Base-by-base conservation (phyloP, 2,329 filamentous ascomycete species). In the Pseudodiploospora longispora region DNA sequence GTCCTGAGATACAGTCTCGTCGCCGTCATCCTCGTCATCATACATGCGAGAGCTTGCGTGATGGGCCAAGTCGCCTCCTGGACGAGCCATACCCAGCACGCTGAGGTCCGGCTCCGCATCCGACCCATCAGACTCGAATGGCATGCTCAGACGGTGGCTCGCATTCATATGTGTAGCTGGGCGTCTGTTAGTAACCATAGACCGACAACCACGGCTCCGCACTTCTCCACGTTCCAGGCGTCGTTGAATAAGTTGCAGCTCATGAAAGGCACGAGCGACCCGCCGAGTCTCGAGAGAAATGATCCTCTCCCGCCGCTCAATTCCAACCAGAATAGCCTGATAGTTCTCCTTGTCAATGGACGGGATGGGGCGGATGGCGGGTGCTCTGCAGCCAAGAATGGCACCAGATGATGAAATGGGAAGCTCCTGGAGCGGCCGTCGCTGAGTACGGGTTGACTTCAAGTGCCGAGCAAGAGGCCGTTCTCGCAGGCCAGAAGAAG, bases 51-150 rank as follows among this genome's bases (percentile, higher is more conserved):
- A 55, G 28, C 61, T 53, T 27, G 52, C 55, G 27, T 62, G 56
- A 30, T 62, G 57, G 35, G 57, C 55, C 34, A 54, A 35, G 27
- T 38, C 44, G 38, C 42, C 43, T 12, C 55, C 58, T 28, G 55
- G 55, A 41, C 62, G 58, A 33, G 57, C 53, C 55, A 62, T 62
- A 37, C 57, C 61, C 10, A 67, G 54, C n/a, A 64, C 51, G 36
- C 64, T 67, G 27, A 62, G 49, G 41, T 67, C 64, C 31, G 61
- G 62, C 44, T 67, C 64, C 4, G 63, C 65, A 48, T 54, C 55
- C 1, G 62, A 64, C 27, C 59, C 62, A 41, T 66, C 64, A 5
- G 59, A 64, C 10, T 61, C 59, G 5, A 59, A 49, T 7, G 63
- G 59, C 62, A 67, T 59, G 49, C 63, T 67, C 30, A 67, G 57